A percentile compares a stretch with the other conserved stretches of the same genome.
Conservation (phyloP, 2,329 filamentous ascomycete genomes). For the Zasmidium citrigriseum region DNA sequence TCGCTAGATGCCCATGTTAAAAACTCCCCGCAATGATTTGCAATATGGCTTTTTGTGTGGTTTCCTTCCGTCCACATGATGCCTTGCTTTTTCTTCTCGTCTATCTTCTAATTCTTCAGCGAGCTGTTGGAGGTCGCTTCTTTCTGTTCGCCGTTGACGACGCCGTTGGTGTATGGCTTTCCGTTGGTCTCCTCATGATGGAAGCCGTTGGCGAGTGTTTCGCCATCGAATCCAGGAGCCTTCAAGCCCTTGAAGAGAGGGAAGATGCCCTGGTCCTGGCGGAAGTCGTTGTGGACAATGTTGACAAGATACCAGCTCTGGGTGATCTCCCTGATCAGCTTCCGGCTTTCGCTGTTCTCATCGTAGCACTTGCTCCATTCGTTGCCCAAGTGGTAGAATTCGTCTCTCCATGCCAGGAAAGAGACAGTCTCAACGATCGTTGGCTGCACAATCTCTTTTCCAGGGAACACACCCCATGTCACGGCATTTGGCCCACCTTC, state of each 20-base stretch:
- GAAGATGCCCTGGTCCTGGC: constrained; percentile 78
- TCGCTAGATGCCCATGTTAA: constrained; percentile 24
- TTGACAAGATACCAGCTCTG: constrained; percentile 92
- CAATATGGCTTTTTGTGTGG: too few relatives aligned
- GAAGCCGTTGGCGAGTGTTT: constrained; percentile 1
- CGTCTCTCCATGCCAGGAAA: constrained; percentile 98
- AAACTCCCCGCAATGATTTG: constrained; percentile 7
- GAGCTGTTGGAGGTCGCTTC: constrained; percentile 27
- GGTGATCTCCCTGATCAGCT: constrained; percentile 80
- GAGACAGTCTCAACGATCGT: constrained; percentile 99
- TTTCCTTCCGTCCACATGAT: constrained; percentile 4
- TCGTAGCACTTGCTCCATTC: constrained; percentile 95
- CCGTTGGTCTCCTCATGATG: not conserved
- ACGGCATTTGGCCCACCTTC: constrained; percentile 90
- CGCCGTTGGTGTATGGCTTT: constrained; percentile 5
- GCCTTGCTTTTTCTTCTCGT: not conserved
- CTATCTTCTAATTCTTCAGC: constrained; percentile 26
- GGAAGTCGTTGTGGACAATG: constrained; percentile 99
- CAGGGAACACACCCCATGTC: constrained; percentile 98
- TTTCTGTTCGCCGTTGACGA: constrained; percentile 11
- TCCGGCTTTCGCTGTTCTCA: constrained; percentile 71
- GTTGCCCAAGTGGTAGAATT: constrained; percentile 87
- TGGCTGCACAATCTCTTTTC: constrained; percentile 98
- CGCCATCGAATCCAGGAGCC: constrained; percentile 62
- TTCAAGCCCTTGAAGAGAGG: constrained; percentile 77